Evolutionary conservation across 2,329 filamentous ascomycete genomes (phyloP).

Genomic region (Botryosphaeria dothidea): DNA sequence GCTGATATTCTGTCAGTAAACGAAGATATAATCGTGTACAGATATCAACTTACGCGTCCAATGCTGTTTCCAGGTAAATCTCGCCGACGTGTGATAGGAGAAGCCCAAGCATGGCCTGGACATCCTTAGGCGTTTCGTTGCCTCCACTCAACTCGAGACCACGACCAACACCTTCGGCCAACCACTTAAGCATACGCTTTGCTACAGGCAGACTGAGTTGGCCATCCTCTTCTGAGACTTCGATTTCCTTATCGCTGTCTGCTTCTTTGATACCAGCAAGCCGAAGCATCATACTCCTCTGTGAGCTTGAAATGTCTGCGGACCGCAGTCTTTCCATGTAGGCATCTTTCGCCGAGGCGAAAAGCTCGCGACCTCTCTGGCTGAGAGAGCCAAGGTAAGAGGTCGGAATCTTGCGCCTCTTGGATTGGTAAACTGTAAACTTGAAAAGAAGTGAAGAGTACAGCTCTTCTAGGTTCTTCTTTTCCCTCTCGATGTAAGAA

Average conservation of each 20-base stretch:
- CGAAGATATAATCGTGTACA: background rate
- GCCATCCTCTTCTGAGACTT: constrained; percentile 88
- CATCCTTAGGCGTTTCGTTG: constrained; percentile 90
- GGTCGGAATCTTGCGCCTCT: constrained; percentile 82
- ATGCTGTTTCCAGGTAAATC: constrained; percentile 68
- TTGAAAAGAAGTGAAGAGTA: constrained; percentile 94
- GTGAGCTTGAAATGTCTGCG: constrained; percentile 81
- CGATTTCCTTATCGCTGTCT: constrained; percentile 78
- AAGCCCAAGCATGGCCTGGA: constrained; percentile 79
- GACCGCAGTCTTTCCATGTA: constrained; percentile 89
- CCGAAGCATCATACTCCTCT: constrained; percentile 86
- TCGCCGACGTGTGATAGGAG: constrained; percentile 86
- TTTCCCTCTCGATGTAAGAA: constrained; percentile 66
- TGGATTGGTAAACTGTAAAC: constrained; percentile 81
- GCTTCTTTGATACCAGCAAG: constrained; percentile 81
- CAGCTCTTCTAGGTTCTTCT: constrained; percentile 71
- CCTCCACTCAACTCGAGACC: constrained; percentile 87
- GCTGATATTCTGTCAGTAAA: constrained; percentile 22
- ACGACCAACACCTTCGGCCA: constrained; percentile 90
- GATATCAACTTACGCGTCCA: constrained; percentile 54
- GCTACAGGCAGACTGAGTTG: constrained; percentile 78
- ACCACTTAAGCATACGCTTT: constrained; percentile 98
- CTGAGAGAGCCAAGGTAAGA: constrained; percentile 92
- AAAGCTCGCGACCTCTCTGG: constrained; percentile 84
- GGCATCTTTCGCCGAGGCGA: constrained; percentile 84